phyloP scores from a whole-genome alignment of 306 rosid species.

The Ormosia emarginata region DNA sequence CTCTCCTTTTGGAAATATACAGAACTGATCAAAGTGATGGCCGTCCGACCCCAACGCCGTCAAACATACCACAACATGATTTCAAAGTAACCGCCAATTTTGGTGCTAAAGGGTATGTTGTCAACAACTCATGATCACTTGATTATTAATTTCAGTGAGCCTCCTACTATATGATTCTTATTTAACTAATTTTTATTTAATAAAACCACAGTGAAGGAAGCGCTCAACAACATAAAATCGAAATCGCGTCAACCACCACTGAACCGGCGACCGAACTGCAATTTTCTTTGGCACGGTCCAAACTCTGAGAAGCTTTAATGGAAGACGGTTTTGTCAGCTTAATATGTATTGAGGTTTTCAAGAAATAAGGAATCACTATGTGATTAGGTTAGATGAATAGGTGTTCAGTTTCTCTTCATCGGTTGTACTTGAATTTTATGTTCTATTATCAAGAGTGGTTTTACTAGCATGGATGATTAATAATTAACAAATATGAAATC shows the following conservation, averaged over 20 bases:
- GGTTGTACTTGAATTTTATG: not conserved
- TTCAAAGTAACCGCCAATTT: no score
- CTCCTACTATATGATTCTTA: no score
- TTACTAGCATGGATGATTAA: no score
- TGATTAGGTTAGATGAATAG: not conserved
- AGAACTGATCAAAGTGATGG: no score
- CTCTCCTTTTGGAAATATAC: no score
- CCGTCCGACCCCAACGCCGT: no score
- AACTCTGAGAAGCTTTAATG: not conserved
- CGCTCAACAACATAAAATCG: not conserved
- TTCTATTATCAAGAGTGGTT: not conserved
- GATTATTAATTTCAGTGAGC: no score
- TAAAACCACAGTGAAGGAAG: not conserved
- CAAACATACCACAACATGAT: no score
- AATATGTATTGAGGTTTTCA: not conserved
- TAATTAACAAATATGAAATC: no score
- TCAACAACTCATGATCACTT: no score
- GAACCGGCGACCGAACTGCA: not conserved
- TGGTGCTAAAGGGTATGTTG: no score
- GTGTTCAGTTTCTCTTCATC: not conserved
- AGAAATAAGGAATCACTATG: not conserved
- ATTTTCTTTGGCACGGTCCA: not conserved
- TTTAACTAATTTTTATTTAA: no score
- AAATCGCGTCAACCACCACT: not conserved
- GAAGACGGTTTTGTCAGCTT: not conserved